These are phyloP conservation scores for Exophiala alcalophila DNA, from an alignment of 2,329 filamentous ascomycete genomes.

Conservation along the genomic window DNA sequence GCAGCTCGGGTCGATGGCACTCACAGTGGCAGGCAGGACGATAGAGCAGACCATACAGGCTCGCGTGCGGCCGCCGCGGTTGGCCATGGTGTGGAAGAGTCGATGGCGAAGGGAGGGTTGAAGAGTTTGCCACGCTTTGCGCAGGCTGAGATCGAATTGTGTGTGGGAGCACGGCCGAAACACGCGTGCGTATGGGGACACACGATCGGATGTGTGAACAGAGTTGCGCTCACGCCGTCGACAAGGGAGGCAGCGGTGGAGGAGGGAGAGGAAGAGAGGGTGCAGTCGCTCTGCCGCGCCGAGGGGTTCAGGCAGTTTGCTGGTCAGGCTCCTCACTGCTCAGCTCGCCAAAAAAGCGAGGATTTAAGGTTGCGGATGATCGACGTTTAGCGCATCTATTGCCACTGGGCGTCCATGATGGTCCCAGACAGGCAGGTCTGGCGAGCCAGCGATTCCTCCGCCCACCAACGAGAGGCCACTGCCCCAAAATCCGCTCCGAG, in stretches of 20 bases:
- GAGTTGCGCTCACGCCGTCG: no score
- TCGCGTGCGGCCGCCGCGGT: conserved; percentile 74
- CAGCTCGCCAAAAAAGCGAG: not conserved
- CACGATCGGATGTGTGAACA: no score
- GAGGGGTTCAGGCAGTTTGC: conserved; percentile 1
- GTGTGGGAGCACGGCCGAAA: no score
- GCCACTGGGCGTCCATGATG: not conserved
- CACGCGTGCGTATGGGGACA: no score
- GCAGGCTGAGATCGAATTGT: no score
- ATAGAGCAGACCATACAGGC: conserved; percentile 99
- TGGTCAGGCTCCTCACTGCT: not conserved
- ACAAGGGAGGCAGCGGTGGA: no score
- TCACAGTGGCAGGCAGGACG: conserved; percentile 74
- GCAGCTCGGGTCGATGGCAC: conserved; percentile 32
- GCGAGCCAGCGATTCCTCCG: not conserved
- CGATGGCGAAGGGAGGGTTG: not conserved
- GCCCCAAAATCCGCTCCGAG: conserved; percentile 6
- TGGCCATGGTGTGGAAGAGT: conserved; percentile 37
- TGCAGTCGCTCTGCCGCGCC: not conserved
- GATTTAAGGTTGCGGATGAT: conserved; percentile 19
- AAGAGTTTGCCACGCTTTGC: not conserved
- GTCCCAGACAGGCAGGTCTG: conserved; percentile 1
- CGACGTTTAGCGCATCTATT: conserved; percentile 5
- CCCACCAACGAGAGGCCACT: not conserved
- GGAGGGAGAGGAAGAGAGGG: not conserved